phyloP scores from a whole-genome alignment of 441 rosid genomes.

The Bocquillonia castaneifolia region DNA sequence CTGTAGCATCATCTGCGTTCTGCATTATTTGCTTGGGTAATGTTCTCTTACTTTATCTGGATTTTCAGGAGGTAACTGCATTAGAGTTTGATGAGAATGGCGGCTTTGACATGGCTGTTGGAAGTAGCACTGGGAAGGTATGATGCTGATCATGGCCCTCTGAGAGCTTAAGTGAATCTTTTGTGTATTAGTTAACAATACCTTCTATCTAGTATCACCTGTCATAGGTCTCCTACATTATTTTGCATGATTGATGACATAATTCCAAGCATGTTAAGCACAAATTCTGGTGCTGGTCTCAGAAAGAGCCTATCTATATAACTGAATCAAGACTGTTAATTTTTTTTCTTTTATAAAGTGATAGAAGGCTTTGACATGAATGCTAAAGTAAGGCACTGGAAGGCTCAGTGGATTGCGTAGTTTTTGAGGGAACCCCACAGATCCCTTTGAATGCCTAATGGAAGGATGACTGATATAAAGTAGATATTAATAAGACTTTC shows the following conservation, averaged over 20 bases:
- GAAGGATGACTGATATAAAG: background rate
- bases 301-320: background rate
- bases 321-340: background rate
- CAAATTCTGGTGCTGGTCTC: background rate
- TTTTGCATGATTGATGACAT: background rate
- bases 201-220: background rate
- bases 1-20: background rate
- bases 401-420: background rate
- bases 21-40: constrained; percentile 12
- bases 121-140: constrained; percentile 91
- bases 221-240: background rate
- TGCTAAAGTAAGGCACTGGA: background rate
- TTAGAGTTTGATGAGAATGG: constrained; percentile 73
- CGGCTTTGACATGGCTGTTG: constrained; percentile 72
- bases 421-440: background rate
- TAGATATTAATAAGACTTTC: background rate
- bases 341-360: background rate
- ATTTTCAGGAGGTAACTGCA: constrained; percentile 76
- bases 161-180: background rate
- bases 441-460: background rate
- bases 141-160: constrained; percentile 8
- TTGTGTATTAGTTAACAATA: background rate
- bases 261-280: background rate
- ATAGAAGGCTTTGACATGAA: background rate
- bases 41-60: constrained; percentile 19